Base-by-base conservation (phyloP, 2,329 filamentous ascomycete genomes). In the Thielaviopsis ethacetica region DNA sequence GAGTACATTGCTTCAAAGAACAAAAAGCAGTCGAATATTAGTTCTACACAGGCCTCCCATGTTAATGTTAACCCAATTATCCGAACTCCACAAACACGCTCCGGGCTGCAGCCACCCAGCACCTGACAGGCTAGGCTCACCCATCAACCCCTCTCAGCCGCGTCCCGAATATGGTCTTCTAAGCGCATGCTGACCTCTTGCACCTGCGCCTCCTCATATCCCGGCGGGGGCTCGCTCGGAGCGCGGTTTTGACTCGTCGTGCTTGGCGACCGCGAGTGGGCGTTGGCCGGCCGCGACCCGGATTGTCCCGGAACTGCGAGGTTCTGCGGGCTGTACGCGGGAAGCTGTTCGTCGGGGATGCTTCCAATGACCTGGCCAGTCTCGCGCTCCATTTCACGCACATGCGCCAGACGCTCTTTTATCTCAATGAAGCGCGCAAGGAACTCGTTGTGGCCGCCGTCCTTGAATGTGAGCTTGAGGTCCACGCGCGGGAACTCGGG, bases 381-480 rank as follows among this genome's bases (percentile, higher is more conserved):
- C 65, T 86, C 85, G 59, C 84, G 73, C 34, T 84, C 84, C 61
- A 86, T 78, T 59, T 93, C 87, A 44, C 90, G 81, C 7, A 84
- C 88, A 66, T 96, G 88, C 63, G 85, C 80, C 59, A 95, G 73
- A 6, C 89, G 80, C 67, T 95, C 91, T 68, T 88, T 90, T 63
- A 96, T 83, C 59, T 86, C 78, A 66, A 94, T 88, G 67, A 91
- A 95, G 57, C 81, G 81, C 56, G 82, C 80, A 66, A 91, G 85
- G 67, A 95, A 97, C 65, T 95, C 90, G 69, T 86, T 93, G 61
- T 91, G 91, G n/a, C 91, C 91, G 51, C 91, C 91, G 63, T 97
- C 91, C 68, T 90, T 91, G 75, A 97, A 97, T 22, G 85, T 90
- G 66, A 96, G 78, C 68, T 87, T 90, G 64, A 95, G 71, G 66